A percentile compares a stretch with the other conserved stretches of the same genome.
Conservation (phyloP, 768 basidiomycete genomes). For the Suillus lakei region DNA sequence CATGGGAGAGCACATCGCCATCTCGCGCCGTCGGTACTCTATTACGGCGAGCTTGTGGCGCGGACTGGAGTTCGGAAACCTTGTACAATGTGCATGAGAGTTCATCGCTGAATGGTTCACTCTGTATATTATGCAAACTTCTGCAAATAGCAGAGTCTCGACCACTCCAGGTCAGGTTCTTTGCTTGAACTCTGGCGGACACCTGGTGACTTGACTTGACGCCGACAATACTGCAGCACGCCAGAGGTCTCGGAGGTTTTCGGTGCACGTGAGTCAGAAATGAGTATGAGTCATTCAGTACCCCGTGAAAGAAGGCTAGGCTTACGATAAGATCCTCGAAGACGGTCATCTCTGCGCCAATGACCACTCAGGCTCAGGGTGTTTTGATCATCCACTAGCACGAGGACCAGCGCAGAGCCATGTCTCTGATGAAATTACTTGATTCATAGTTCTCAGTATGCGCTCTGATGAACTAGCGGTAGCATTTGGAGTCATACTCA, state of each 20-base stretch:
- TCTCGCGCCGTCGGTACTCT: not conserved
- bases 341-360: not conserved
- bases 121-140: too few relatives aligned
- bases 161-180: not conserved
- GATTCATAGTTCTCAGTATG: not conserved
- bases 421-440: not conserved
- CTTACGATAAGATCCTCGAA: not conserved
- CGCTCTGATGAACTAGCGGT: not conserved
- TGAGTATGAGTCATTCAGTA: not conserved
- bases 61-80: not conserved
- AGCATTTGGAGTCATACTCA: not conserved
- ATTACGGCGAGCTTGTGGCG: not conserved
- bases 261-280: too few relatives aligned
- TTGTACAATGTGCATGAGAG: not conserved
- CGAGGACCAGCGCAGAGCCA: not conserved
- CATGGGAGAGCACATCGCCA: not conserved
- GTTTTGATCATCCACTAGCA: not conserved
- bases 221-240: not conserved
- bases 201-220: not conserved
- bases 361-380: not conserved
- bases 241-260: too few relatives aligned
- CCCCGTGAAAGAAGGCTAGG: not conserved
- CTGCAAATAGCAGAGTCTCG: too few relatives aligned
- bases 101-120: too few relatives aligned
- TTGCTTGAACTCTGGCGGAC: not conserved